Conservation (phyloP, 352 stramenopile species). For the Pythium grandisporangium region DNA sequence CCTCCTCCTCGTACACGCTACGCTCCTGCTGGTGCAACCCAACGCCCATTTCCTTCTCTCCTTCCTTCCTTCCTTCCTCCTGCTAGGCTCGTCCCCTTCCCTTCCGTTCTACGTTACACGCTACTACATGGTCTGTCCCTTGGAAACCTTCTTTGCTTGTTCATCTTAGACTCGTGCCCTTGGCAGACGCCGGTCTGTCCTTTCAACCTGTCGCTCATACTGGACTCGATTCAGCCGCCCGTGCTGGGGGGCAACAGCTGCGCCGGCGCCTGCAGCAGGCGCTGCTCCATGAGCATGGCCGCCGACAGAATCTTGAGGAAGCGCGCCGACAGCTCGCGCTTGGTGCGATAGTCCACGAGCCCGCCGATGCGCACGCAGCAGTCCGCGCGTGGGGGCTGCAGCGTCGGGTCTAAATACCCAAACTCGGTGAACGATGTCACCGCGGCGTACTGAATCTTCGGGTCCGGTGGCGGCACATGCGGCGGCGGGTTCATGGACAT, state of each 20-base stretch:
- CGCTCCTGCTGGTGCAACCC: too few species aligned
- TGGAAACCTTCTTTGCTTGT: too few species aligned
- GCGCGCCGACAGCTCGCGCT: constrained; percentile 22
- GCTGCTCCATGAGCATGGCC: constrained; percentile 21
- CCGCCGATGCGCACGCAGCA: constrained; percentile 25
- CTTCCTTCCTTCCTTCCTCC: too few species aligned
- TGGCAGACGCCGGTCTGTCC: background rate
- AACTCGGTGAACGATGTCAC: constrained; percentile 29
- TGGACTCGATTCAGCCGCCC: too few species aligned
- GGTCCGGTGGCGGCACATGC: constrained; percentile 4
- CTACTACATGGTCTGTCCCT: too few species aligned
- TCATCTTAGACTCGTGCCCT: constrained; percentile 1
- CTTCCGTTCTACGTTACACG: too few species aligned
- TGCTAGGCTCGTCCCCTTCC: too few species aligned
- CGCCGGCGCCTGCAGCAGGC: constrained; percentile 18
- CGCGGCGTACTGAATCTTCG: constrained; percentile 17
- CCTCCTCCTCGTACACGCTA: too few species aligned
- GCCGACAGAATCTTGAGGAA: constrained; percentile 28
- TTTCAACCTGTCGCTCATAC: background rate
- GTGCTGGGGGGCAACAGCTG: constrained; percentile 10
- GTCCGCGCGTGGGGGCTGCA: constrained; percentile 10
- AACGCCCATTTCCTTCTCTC: too few species aligned
- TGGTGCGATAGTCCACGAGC: constrained; percentile 26
- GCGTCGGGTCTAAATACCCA: constrained; percentile 18
- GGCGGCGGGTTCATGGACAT: constrained; percentile 25